Evolutionary conservation across 2,329 filamentous ascomycete species (phyloP).

Genomic region (Exophiala dermatitidis): DNA sequence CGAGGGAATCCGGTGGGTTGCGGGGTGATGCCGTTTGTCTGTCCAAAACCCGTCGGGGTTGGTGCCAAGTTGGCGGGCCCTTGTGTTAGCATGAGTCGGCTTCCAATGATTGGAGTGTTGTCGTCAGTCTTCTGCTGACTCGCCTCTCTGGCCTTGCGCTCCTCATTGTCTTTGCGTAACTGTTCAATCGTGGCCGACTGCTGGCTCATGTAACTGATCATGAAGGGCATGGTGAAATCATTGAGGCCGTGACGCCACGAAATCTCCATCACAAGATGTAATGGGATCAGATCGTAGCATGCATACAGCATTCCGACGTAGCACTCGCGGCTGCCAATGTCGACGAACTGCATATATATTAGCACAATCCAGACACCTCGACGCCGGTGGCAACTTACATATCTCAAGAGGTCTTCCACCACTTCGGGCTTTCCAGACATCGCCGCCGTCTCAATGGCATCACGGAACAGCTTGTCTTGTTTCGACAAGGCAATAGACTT

Average conservation of each 20-base stretch:
- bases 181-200: constrained; percentile 77
- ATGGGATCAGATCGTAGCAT: constrained; percentile 93
- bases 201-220: constrained; percentile 96
- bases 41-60: constrained; percentile 61
- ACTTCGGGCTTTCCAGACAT: constrained; percentile 85
- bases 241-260: constrained; percentile 92
- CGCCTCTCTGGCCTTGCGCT: constrained; percentile 65
- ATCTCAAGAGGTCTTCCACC: constrained; percentile 90
- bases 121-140: constrained; percentile 85
- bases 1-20: constrained; percentile 70
- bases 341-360: constrained; percentile 68
- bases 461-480: constrained; percentile 99
- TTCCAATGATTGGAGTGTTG: constrained; percentile 85
- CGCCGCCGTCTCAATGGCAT: constrained; percentile 94
- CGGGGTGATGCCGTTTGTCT: constrained; percentile 81
- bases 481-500: constrained; percentile 97
- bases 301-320: constrained; percentile 99
- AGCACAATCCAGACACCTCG: constrained; percentile 26
- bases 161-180: constrained; percentile 93
- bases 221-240: constrained; percentile 99
- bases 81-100: constrained; percentile 90
- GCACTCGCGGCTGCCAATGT: constrained; percentile 97
- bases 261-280: constrained; percentile 87
- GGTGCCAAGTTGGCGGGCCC: constrained; percentile 58
- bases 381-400: constrained; percentile 62